Base-by-base conservation (phyloP, 2,329 filamentous ascomycete genomes). In the Nigrograna mackinnonii region DNA sequence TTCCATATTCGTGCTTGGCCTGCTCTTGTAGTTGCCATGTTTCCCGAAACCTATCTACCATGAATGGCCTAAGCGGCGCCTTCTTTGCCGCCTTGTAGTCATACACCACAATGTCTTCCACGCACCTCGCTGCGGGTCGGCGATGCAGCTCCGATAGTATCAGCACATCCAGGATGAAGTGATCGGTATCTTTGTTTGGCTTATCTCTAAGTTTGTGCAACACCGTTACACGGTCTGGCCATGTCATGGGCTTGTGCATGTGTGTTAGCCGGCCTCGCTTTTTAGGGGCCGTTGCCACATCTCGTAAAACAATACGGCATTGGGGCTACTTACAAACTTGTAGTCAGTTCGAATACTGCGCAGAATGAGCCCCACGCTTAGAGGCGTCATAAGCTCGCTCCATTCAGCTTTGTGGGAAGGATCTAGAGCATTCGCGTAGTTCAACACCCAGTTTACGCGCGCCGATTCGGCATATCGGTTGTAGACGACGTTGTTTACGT, bases 401-500 rank as follows among this genome's bases (percentile, higher is more conserved):
- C 91, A 96, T 47, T 80, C 73, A 31, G 74, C 66, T 43, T 75
- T 74, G 50, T 91, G 77, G 21, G 69, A 66, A 0, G 82, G 80
- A 55, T 90, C 84, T 35, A 83, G 72, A 46, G 82, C 70, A 2
- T 76, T 70, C 4, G 83, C 86, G 54, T 89, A 85, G 58, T 90
- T 86, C 43, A 77, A 76, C 19, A 84, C 78, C 86, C 88, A 95
- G 58, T 91, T 89, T 22, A 92, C 80, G 24, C 91, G 80, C 4
- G 84, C 85, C 5, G 86, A 85, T 66, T 96, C 91, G 24, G 90
- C 90, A 66, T 89, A 95, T 47, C 87, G 81, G 55, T 87, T 84
- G 67, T 95, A 95, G 52, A 81, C 82, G 49, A 91, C 84, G 57
- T 95, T 95, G 66, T 95, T 96, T 36, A 96, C 86, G 67, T 96